Base-by-base conservation (phyloP, 495 filamentous ascomycete species). In the Penicillium bovifimosum region DNA sequence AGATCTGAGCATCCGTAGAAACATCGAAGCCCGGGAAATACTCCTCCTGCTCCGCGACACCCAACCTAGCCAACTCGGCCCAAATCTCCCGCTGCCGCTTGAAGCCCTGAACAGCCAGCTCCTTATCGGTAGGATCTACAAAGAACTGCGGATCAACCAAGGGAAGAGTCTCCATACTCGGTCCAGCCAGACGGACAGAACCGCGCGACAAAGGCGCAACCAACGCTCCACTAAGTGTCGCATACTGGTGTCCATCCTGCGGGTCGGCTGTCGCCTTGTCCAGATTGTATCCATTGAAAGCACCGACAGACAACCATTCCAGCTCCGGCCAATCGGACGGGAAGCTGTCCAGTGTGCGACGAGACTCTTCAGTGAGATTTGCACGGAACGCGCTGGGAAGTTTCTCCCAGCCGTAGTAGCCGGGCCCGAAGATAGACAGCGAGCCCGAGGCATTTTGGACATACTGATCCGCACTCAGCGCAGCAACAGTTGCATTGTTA, bases 311-410 rank as follows among this genome's bases (percentile, higher is more conserved):
- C 26, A 80, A 28, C 50, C 74, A 80, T 20, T 82, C 78, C 8
- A 82, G 45, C 45, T 85, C 80, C 0, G 80, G 81, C 79, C 78
- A 83, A 59, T 84, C 80, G 0, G 48, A 50, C 0, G 78, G 74
- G 41, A 75, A 73, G 7, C 33, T 32, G 6, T 63, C 35, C 6
- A 80, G 67, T 35, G 58, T 58, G 10, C 20, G n/a, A 9, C 44
- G 27, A 10, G 58, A 36, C 2, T 34, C 13, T 0, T 29, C 34
- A 7, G 56, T 52, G 11, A 64, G 47, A 16, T 39, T 38, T 9
- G 53, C 52, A 20, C 61, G 61, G 31, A 55, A 54, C 11, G 53
- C 35, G 27, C 55, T 17, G 17, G 77, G 75, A 6, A 77, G 17
- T 48, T 79, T 79, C 53, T 80, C 77, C 59, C 63, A 78, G 51